phyloP scores from a whole-genome alignment of 257 asterid species.

The Penstemon newberryi region DNA sequence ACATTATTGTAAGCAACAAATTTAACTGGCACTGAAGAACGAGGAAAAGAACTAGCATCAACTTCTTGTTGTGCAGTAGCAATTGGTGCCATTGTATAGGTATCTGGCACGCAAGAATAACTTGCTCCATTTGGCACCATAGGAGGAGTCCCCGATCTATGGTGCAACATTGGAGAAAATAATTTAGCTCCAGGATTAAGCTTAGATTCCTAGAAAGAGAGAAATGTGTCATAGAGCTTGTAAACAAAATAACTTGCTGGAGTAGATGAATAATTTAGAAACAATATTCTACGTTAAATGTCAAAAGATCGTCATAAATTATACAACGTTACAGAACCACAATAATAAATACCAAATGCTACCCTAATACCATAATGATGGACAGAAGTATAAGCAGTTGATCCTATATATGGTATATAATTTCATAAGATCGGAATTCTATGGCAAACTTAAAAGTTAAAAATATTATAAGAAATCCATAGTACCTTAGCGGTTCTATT shows the following conservation, averaged over 20 bases:
- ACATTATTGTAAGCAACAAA: slow-evolving; percentile 44
- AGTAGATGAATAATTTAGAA: not conserved
- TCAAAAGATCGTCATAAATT: not conserved
- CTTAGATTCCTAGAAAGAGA: slow-evolving; percentile 62
- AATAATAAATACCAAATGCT: slow-evolving; percentile 2
- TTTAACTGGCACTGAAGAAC: slow-evolving; percentile 57
- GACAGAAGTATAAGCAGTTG: slow-evolving; percentile 15
- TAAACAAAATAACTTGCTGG: slow-evolving; percentile 8
- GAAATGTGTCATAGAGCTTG: slow-evolving; percentile 23
- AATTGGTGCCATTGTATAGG: slow-evolving; percentile 41
- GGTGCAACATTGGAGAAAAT: slow-evolving; percentile 59
- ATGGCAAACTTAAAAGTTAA: slow-evolving; percentile 10
- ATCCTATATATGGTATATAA: not conserved
- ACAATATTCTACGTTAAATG: slow-evolving; percentile 2
- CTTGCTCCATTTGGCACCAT: slow-evolving; percentile 43
- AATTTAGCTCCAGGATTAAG: slow-evolving; percentile 88
- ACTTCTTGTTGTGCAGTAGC: slow-evolving; percentile 53
- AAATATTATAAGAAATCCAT: slow-evolving; percentile 10
- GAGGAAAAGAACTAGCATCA: slow-evolving; percentile 45
- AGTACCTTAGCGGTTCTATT: slow-evolving; percentile 52
- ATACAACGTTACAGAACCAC: not conserved
- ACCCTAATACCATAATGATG: not conserved
- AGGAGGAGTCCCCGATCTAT: slow-evolving; percentile 54
- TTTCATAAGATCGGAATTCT: not conserved
- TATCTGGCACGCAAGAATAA: slow-evolving; percentile 44